Percentiles rank a stretch among this genome's conserved stretches.
These are phyloP conservation scores for Chytriomyces sp. DNA, from an alignment of 192 early-diverging fungal genomes.

Conservation along the genomic window DNA sequence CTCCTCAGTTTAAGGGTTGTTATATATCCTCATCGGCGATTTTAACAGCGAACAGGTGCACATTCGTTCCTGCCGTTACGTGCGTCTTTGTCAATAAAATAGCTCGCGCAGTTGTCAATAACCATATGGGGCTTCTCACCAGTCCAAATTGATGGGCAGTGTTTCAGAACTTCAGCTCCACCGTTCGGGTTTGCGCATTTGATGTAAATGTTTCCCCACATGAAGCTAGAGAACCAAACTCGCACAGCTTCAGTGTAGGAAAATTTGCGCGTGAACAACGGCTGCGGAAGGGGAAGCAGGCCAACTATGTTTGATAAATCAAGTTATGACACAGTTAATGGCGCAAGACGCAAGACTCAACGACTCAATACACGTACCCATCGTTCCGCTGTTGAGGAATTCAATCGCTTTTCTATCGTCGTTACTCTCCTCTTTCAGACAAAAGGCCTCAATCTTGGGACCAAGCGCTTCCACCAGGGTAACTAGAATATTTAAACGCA, in stretches of 20 bases:
- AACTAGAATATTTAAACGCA: constrained; percentile 75
- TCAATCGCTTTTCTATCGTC: constrained; percentile 67
- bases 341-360: no score
- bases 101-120: background rate
- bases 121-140: constrained; percentile 16
- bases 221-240: constrained; percentile 54
- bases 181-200: constrained; percentile 35
- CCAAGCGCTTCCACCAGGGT: constrained; percentile 68
- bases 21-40: background rate
- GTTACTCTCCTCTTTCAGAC: constrained; percentile 62
- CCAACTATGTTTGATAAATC: constrained; percentile 45
- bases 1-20: background rate
- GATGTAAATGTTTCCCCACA: constrained; percentile 56
- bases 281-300: constrained; percentile 55
- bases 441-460: constrained; percentile 70
- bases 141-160: constrained; percentile 54
- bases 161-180: constrained; percentile 42
- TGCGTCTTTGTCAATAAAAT: background rate
- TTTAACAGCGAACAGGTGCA: constrained; percentile 36
- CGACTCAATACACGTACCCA: background rate
- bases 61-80: constrained; percentile 32
- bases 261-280: constrained; percentile 49
- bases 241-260: constrained; percentile 41
- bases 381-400: constrained; percentile 54
- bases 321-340: background rate